phyloP scores from a whole-genome alignment of 345 rosid species.

The Sisymbrium altissimum region DNA sequence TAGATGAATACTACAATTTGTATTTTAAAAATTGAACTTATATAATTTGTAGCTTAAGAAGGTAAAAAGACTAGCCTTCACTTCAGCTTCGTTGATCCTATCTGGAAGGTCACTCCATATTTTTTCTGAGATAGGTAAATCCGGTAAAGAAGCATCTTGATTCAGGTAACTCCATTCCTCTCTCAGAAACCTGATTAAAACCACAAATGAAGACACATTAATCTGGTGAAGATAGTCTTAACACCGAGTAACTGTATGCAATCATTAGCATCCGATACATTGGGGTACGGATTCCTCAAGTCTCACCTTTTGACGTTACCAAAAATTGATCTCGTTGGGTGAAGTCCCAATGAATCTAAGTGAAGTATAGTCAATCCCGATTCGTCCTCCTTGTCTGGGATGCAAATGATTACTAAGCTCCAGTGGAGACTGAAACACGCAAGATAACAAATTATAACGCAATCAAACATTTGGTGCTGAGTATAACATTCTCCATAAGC shows the following conservation, averaged over 20 bases:
- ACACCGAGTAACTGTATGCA: background rate
- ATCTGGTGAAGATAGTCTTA: background rate
- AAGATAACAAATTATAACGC: background rate
- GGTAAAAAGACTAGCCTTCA: constrained; percentile 40
- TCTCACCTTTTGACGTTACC: constrained; percentile 67
- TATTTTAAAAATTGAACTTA: background rate
- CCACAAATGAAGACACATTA: background rate
- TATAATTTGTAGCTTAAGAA: background rate
- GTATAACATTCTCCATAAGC: background rate
- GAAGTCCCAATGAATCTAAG: constrained; percentile 81
- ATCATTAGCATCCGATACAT: background rate
- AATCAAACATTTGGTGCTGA: background rate
- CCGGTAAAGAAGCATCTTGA: constrained; percentile 45
- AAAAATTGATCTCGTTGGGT: constrained; percentile 55
- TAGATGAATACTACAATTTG: background rate
- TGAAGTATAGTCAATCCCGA: constrained; percentile 82
- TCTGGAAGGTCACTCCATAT: constrained; percentile 65
- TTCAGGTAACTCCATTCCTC: constrained; percentile 80
- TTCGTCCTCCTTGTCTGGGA: constrained; percentile 71
- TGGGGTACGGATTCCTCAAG: background rate
- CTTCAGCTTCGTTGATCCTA: constrained; percentile 47
- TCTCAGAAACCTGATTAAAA: constrained; percentile 50
- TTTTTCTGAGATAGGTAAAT: constrained; percentile 57
- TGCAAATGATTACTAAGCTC: constrained; percentile 93
- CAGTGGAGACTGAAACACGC: constrained; percentile 65